Evolutionary conservation across 1,284 basidiomycete species (phyloP).

Genomic region (Spongispora temasekensis): DNA sequence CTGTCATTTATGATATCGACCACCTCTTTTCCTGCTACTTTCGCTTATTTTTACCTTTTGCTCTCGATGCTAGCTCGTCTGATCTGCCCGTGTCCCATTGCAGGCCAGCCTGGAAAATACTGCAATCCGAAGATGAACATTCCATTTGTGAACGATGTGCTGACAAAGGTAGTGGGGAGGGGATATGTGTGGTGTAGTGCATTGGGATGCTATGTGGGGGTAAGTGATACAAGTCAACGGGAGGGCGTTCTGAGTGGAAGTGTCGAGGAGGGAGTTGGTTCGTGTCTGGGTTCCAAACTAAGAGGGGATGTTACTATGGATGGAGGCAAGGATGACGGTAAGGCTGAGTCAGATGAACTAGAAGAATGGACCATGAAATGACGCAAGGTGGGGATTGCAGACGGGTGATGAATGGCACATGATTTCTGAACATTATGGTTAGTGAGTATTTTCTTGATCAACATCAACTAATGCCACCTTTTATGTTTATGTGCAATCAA

Average conservation of each 20-base stretch:
- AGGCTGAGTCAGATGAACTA: not conserved
- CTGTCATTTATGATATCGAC: not conserved
- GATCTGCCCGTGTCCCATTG: conserved; percentile 61
- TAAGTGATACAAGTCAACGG: not conserved
- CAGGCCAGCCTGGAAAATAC: conserved; percentile 66
- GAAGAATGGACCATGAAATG: conserved; percentile 18
- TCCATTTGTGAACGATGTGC: conserved; percentile 67
- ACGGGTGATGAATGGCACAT: conserved; percentile 4
- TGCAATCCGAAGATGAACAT: conserved; percentile 75
- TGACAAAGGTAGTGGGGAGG: conserved; percentile 61
- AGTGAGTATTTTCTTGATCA: not conserved
- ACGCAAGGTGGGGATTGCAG: conserved; percentile 9
- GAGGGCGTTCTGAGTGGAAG: not conserved
- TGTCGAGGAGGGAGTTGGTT: not conserved
- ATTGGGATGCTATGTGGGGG: conserved; percentile 54
- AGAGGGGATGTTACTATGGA: not conserved
- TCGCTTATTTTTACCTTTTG: conserved; percentile 4
- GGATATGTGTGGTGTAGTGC: conserved; percentile 64
- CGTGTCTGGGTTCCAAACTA: not conserved
- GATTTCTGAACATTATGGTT: not conserved
- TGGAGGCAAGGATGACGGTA: not conserved
- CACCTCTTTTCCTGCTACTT: not conserved
- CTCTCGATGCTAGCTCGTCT: conserved; percentile 51
- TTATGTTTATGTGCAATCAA: not conserved
- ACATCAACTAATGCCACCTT: not conserved